Base-by-base conservation (phyloP, 2,329 filamentous ascomycete species). In the Nemania sp. region DNA sequence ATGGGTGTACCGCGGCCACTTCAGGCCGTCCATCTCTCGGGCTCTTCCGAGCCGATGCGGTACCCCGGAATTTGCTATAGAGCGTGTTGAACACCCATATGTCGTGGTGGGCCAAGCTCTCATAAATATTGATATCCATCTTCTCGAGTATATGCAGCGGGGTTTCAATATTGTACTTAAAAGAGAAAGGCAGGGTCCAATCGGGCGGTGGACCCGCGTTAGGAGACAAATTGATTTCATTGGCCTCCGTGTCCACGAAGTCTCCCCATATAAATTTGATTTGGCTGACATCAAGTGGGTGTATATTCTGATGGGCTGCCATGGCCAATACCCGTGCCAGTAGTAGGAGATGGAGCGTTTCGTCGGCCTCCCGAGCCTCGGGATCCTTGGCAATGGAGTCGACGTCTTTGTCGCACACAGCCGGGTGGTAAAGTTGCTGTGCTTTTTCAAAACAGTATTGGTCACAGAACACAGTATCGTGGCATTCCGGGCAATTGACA, bases 61-160 rank as follows among this genome's bases (percentile, higher is more conserved):
- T 96, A 47, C 91, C 94, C 20, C 94, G 84, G 71, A 97, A 96
- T 70, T 97, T 97, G 61, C 89, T 85, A 70, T 93, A 96, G 5
- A 97, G 79, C 0, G 91, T 96, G 72, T 97, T 96, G 66, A 96
- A 81, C 14, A 97, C 81, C 90, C 90, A 94, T 6, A 88, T 73
- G 63, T 92, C 89, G 68, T 89, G 86, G 20, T 76, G 72, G 7
- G 73, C 72, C 3, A 86, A 70, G 0, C 73, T 73, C 12, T 75
- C 77, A 68, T 87, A 93, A 47, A 91, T 85, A 67, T 93, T 86
- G 51, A 93, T 77, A 61, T 91, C 88, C 86, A 94, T 91, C 72
- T 90, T 91, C 69, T 92, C 88, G 14, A 94, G 79, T 26, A 93
- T 79, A 66, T 92, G 88, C 5, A 93, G 78, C 0, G 90, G 89